phyloP scores from a whole-genome alignment of 106 monocot genomes.

The Posidonia australis region DNA sequence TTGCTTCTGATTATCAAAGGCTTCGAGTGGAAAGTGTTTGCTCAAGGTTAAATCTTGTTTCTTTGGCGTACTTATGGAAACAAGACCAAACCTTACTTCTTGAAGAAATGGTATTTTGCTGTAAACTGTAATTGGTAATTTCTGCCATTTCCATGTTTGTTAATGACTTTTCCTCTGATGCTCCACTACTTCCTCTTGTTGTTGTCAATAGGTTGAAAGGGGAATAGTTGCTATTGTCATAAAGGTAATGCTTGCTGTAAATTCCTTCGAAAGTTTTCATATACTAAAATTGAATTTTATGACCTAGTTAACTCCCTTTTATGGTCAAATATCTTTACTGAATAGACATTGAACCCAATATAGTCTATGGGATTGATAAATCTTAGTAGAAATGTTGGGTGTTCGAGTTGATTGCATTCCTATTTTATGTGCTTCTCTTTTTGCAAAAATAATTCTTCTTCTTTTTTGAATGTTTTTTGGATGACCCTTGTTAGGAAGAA shows the following conservation, averaged over 20 bases:
- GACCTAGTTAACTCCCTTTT: not conserved
- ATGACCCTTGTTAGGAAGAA: too few species aligned
- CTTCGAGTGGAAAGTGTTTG: conserved; percentile 96
- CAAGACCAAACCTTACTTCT: conserved; percentile 81
- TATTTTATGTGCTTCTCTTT: too few species aligned
- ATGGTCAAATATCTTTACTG: not conserved
- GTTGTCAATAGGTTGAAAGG: conserved; percentile 47
- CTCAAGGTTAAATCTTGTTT: conserved; percentile 89
- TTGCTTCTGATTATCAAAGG: conserved; percentile 97
- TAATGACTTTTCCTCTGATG: not conserved
- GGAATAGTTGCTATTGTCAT: conserved; percentile 66
- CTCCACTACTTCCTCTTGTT: conserved; percentile 18
- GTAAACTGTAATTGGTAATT: not conserved
- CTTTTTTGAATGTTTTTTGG: too few species aligned
- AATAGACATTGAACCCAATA: too few species aligned
- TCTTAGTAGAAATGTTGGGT: too few species aligned
- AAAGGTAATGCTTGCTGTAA: conserved; percentile 44
- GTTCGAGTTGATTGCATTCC: too few species aligned
- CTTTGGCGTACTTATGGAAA: conserved; percentile 96
- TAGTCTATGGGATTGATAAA: too few species aligned
- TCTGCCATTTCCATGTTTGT: not conserved
- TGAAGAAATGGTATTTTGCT: conserved; percentile 77
- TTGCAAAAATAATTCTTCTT: too few species aligned
- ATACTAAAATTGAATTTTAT: too few species aligned
- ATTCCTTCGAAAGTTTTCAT: too few species aligned